Evolutionary conservation across 225 moss, liverwort and hornwort species (phyloP).

Genomic region (Asterella californica): DNA sequence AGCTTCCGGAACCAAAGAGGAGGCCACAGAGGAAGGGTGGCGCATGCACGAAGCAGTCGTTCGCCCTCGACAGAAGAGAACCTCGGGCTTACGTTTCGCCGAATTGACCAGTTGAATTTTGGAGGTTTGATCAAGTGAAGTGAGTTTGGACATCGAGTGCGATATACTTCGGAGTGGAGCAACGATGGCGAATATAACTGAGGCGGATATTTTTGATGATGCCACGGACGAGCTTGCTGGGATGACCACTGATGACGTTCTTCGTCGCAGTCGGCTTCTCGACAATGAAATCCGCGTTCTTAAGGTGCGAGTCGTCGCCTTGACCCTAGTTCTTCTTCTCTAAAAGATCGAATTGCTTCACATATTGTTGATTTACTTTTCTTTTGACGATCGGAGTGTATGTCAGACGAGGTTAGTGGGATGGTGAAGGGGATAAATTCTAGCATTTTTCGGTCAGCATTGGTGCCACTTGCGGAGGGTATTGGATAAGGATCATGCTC

Average conservation of each 20-base stretch:
- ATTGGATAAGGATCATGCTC: neutral
- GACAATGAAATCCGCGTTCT: conserved; percentile 89
- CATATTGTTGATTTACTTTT: neutral
- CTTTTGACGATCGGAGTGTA: neutral
- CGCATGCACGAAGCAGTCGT: neutral
- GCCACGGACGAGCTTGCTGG: conserved; percentile 78
- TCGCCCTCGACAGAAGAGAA: neutral
- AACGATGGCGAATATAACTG: conserved; percentile 51
- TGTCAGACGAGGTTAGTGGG: neutral
- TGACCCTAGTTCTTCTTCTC: neutral
- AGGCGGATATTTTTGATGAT: conserved; percentile 90
- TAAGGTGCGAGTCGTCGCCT: conserved; percentile 47
- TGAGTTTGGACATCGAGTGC: no score
- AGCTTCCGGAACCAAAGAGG: neutral
- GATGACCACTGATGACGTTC: conserved; percentile 69
- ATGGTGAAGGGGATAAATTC: neutral
- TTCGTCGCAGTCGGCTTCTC: conserved; percentile 76
- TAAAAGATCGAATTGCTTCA: neutral
- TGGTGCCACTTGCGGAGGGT: neutral
- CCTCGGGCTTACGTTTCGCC: neutral
- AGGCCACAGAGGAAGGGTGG: neutral
- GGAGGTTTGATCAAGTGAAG: neutral
- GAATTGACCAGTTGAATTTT: no score
- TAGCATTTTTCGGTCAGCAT: no score
- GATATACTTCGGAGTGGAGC: neutral